Percentiles rank a stretch among this genome's conserved stretches.
These are phyloP conservation scores for Cyphellophora attinorum DNA, from an alignment of 2,329 filamentous ascomycete genomes.

Conservation along the genomic window DNA sequence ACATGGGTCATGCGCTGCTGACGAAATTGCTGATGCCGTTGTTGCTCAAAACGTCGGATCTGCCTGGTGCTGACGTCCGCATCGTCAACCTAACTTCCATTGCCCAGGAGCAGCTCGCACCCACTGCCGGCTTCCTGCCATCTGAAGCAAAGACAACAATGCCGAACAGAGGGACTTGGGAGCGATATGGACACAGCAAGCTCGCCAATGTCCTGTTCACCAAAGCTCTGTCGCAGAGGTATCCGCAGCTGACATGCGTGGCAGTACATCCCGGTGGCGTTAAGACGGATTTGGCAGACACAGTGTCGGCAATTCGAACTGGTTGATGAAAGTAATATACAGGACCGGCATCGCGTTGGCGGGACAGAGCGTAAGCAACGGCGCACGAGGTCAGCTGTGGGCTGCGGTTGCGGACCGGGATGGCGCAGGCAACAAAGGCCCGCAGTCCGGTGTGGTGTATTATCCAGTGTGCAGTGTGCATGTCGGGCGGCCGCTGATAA, in stretches of 20 bases:
- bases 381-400: slow-evolving; percentile 34
- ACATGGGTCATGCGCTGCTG: slow-evolving; percentile 40
- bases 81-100: slow-evolving; percentile 12
- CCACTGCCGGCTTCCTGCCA: slow-evolving; percentile 15
- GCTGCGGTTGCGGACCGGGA: slow-evolving; percentile 23
- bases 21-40: slow-evolving; percentile 28
- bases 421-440: too few species aligned
- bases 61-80: slow-evolving; percentile 19
- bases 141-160: slow-evolving; percentile 10
- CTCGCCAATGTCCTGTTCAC: slow-evolving; percentile 42
- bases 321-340: slow-evolving; percentile 1
- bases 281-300: slow-evolving; percentile 41
- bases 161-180: slow-evolving; percentile 2
- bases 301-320: slow-evolving; percentile 42
- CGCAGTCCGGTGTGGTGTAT: too few species aligned
- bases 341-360: slow-evolving; percentile 4
- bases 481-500: too few species aligned
- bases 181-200: slow-evolving; percentile 41
- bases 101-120: slow-evolving; percentile 14
- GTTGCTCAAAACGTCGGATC: slow-evolving; percentile 20
- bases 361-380: slow-evolving; percentile 21
- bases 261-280: slow-evolving; percentile 43
- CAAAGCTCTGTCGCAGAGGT: slow-evolving; percentile 29
- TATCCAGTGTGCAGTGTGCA: too few species aligned
- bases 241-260: slow-evolving; percentile 36